Conservation (phyloP, 768 basidiomycete genomes). For the Favolaschia claudopus region DNA sequence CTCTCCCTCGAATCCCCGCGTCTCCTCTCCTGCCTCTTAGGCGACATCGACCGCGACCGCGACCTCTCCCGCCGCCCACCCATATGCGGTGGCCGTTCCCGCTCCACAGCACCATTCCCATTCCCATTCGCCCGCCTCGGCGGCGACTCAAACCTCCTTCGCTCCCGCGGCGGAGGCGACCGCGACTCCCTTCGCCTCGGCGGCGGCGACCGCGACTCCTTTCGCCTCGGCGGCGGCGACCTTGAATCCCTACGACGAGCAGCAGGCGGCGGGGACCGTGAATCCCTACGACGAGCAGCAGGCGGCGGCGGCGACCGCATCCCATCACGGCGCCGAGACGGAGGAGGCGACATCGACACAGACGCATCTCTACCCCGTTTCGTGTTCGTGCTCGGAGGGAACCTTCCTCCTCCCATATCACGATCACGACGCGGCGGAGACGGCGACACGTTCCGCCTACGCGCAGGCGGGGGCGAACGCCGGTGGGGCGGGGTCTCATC, state of each 20-base stretch:
- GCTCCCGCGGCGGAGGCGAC: neutral
- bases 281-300: conserved; percentile 16
- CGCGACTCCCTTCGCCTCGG: conserved; percentile 3
- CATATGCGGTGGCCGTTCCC: neutral
- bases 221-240: conserved; percentile 19
- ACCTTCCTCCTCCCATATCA: too few relatives aligned
- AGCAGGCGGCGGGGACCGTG: conserved; percentile 2
- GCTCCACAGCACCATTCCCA: too few relatives aligned
- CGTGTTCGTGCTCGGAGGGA: too few relatives aligned
- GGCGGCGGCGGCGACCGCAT: conserved; percentile 20
- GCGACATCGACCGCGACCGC: conserved; percentile 7
- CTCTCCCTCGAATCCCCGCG: conserved; percentile 12
- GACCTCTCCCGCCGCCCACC: conserved; percentile 4
- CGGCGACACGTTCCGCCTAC: conserved; percentile 4
- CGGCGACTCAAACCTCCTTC: conserved; percentile 7
- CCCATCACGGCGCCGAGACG: conserved; percentile 31
- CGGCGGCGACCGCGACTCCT: conserved; percentile 27
- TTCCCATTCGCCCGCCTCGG: neutral
- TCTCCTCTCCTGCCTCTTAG: conserved; percentile 9
- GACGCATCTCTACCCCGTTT: too few relatives aligned
- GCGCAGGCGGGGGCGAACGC: conserved; percentile 22
- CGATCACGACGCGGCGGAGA: conserved; percentile 37
- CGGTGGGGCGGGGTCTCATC: conserved; percentile 20
- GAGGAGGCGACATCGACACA: too few relatives aligned
- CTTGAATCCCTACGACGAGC: neutral